Conservation (phyloP, 2,329 filamentous ascomycete genomes). For the Colletotrichum siamense region DNA sequence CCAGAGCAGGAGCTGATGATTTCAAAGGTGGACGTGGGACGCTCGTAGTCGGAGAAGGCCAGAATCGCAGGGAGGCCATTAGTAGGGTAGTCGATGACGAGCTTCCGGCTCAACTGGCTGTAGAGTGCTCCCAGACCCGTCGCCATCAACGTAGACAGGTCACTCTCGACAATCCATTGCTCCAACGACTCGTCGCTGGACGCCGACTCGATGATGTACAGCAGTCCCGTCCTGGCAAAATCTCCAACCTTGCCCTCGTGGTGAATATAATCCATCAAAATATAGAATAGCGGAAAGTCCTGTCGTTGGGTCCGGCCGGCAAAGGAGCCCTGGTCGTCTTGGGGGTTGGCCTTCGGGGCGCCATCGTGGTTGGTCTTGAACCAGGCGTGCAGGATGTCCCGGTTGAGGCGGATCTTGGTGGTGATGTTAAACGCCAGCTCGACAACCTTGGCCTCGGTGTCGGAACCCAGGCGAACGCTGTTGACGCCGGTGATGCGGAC, state of each 20-base stretch:
- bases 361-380: constrained; percentile 68
- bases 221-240: constrained; percentile 89
- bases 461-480: constrained; percentile 74
- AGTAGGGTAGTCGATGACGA: constrained; percentile 79
- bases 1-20: constrained; percentile 76
- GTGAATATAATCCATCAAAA: constrained; percentile 95
- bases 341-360: constrained; percentile 40
- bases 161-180: constrained; percentile 96
- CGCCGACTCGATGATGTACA: constrained; percentile 95
- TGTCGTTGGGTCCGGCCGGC: constrained; percentile 85
- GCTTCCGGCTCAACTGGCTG: constrained; percentile 73
- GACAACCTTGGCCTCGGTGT: constrained; percentile 87
- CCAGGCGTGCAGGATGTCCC: constrained; percentile 87
- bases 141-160: constrained; percentile 95
- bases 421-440: constrained; percentile 96
- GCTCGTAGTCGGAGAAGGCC: constrained; percentile 86
- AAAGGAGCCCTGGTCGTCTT: constrained; percentile 77
- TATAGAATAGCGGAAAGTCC: constrained; percentile 95
- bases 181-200: constrained; percentile 83
- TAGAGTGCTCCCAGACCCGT: constrained; percentile 85
- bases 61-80: constrained; percentile 83
- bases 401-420: constrained; percentile 91
- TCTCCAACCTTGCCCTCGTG: constrained; percentile 94
- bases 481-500: constrained; percentile 78
- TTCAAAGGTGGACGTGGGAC: constrained; percentile 71